phyloP scores from a whole-genome alignment of 163 green algal species.

The Prototheca wickerhamii region DNA sequence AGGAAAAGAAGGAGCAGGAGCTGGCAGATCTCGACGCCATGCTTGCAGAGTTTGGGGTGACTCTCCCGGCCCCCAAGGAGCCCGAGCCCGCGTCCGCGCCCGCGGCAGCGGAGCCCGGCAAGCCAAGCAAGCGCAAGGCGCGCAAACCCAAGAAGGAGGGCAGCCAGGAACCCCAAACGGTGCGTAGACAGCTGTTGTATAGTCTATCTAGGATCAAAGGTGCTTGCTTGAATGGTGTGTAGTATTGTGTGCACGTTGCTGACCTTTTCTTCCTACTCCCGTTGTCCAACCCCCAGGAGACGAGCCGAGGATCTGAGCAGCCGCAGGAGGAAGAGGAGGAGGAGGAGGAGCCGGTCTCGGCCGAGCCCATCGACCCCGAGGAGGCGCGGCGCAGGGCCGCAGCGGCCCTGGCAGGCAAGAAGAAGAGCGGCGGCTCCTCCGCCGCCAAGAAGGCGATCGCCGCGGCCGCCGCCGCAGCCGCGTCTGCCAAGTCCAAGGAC shows the following conservation, averaged over 20 bases:
- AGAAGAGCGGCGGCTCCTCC: slow-evolving; percentile 14
- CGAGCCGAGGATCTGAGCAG: background rate
- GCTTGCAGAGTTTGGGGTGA: slow-evolving; percentile 37
- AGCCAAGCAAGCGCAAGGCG: slow-evolving; percentile 31
- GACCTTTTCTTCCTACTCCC: too few relatives aligned
- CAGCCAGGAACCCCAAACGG: background rate
- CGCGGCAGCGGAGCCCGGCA: slow-evolving; percentile 8
- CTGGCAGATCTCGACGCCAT: slow-evolving; percentile 27
- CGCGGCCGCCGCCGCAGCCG: slow-evolving; percentile 21
- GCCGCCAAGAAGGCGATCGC: slow-evolving; percentile 6
- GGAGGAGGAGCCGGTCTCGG: too few relatives aligned
- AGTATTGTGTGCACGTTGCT: too few relatives aligned
- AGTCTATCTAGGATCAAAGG: background rate
- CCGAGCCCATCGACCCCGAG: slow-evolving; percentile 9
- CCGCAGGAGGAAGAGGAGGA: background rate
- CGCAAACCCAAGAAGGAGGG: slow-evolving; percentile 28
- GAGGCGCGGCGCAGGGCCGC: slow-evolving; percentile 8
- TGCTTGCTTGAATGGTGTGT: too few relatives aligned
- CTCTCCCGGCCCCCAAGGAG: slow-evolving; percentile 18
- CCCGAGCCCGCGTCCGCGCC: background rate
- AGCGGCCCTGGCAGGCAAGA: slow-evolving; percentile 19
- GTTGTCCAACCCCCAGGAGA: too few relatives aligned
- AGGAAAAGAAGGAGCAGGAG: slow-evolving; percentile 48
- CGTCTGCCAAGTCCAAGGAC: slow-evolving; percentile 17
- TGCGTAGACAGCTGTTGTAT: background rate